Evolutionary conservation across 441 rosid genomes (phyloP), one percentile per base, ranked within the genome.

Genomic region (Flueggea neowawraea): DNA sequence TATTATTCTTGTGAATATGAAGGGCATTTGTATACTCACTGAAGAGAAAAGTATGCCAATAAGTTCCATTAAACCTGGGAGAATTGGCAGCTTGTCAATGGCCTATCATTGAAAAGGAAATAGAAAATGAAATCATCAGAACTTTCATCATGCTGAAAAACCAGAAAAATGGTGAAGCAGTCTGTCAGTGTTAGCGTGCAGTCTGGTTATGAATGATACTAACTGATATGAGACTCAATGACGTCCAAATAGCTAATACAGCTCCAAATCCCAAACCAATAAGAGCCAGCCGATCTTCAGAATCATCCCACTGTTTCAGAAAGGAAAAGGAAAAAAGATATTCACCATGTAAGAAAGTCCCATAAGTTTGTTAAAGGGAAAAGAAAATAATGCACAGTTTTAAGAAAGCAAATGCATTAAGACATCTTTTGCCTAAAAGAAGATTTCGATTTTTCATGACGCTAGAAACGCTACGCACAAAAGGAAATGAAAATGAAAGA

Each of bases 251-350:
- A 58, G 81, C 88, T n/a, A 76, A 90, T 51, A 89, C 57, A 4
- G 77, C 85, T 28, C 96, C 85, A 76, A 90, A 90, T 8, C 96
- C 83, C 69, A 94, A 78, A 62, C 97, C 98, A 44, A 83, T 61
- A 55, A 90, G 74, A 58, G 80, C 94, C 62, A 89, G 22, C 51
- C 93, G 82, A 68, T 90, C 97, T 86, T 94, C 97, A 60, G 97
- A 63, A 0, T 70, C 78, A 60, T 80, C 84, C 97, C 98, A 90
- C 98, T 89, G 82, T 68, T 66, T 50, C 48, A 59, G 14, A 62
- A 67, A 63, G 17, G 49, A 51, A 12, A 61, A 54, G 51, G 57
- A 55, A 32, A 44, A 65, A 11, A 55, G 60, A 31, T 15, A 33
- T 31, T 31, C 12, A 12, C 4, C 4, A 13, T 14, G 51, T 45